phyloP scores from a whole-genome alignment of 257 asterid species.

The Parsonsia alboflavescens region DNA sequence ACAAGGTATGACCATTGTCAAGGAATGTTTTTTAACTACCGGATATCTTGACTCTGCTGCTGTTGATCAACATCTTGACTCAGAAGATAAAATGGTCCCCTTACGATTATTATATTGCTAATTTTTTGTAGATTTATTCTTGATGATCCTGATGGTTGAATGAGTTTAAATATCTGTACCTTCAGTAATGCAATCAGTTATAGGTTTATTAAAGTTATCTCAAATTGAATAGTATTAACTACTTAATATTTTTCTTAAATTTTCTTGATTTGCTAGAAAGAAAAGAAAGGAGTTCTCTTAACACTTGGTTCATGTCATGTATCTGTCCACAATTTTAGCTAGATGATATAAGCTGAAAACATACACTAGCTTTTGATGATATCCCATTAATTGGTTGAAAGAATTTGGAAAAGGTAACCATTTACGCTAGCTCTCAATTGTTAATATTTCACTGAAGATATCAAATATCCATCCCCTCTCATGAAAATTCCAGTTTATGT shows the following conservation, averaged over 20 bases:
- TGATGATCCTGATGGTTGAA: not conserved
- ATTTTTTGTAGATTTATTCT: not conserved
- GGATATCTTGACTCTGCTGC: not conserved
- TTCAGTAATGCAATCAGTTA: not conserved
- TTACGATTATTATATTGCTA: not conserved
- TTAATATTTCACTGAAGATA: not conserved
- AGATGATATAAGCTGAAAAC: not conserved
- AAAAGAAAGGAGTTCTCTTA: not conserved
- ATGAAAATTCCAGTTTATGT: not conserved
- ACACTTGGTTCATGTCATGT: not conserved
- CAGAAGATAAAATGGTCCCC: not conserved
- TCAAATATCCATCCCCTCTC: not conserved
- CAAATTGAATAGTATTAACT: not conserved
- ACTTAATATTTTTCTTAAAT: too few species aligned
- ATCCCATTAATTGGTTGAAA: not conserved
- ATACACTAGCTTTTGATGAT: not conserved
- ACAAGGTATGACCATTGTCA: constrained; percentile 43
- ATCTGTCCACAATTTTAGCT: not conserved
- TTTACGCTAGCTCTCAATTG: not conserved
- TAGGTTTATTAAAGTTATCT: not conserved
- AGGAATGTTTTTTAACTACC: not conserved
- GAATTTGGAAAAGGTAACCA: not conserved
- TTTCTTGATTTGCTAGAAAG: not conserved
- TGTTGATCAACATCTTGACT: not conserved
- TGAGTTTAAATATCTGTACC: not conserved